Evolutionary conservation across 2,329 filamentous ascomycete genomes (phyloP).

Genomic region (Diplodia scrobiculata): DNA sequence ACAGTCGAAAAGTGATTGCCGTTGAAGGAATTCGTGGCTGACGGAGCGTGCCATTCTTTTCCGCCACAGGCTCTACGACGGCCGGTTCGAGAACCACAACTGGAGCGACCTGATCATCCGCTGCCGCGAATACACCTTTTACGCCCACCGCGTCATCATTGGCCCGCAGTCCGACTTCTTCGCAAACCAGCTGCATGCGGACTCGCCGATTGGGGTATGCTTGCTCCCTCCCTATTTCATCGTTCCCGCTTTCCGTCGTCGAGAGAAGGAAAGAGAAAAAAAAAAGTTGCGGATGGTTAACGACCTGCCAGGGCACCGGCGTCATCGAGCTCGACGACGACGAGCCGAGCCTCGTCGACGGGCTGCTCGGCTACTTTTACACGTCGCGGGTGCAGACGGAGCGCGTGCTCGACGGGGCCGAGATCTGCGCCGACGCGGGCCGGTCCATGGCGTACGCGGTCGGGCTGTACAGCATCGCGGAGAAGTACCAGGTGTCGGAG

Average conservation of each 20-base stretch:
- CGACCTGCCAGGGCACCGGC: constrained; percentile 2
- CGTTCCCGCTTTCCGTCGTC: neutral
- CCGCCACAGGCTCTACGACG: neutral
- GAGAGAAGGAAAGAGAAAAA: neutral
- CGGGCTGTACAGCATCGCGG: constrained; percentile 5
- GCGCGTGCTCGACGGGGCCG: neutral
- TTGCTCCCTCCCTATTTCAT: neutral
- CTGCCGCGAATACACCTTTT: neutral
- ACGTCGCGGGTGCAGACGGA: neutral
- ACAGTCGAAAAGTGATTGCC: too few species aligned
- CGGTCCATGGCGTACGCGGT: neutral
- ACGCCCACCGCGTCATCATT: constrained; percentile 1
- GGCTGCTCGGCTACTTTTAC: constrained; percentile 25
- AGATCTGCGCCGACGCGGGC: neutral
- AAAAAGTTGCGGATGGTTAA: neutral
- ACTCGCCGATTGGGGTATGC: neutral
- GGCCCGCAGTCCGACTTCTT: constrained; percentile 12
- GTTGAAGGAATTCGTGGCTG: neutral
- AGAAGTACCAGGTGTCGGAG: constrained; percentile 15
- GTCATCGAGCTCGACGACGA: constrained; percentile 12
- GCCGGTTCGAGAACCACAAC: neutral
- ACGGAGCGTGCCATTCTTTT: neutral
- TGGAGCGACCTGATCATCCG: neutral
- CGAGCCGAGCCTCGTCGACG: constrained; percentile 19
- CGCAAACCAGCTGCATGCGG: neutral